Percentiles rank a stretch among this genome's conserved stretches.
phyloP scores from a whole-genome alignment of 106 monocot genomes.

The Dendrobium chrysotoxum region DNA sequence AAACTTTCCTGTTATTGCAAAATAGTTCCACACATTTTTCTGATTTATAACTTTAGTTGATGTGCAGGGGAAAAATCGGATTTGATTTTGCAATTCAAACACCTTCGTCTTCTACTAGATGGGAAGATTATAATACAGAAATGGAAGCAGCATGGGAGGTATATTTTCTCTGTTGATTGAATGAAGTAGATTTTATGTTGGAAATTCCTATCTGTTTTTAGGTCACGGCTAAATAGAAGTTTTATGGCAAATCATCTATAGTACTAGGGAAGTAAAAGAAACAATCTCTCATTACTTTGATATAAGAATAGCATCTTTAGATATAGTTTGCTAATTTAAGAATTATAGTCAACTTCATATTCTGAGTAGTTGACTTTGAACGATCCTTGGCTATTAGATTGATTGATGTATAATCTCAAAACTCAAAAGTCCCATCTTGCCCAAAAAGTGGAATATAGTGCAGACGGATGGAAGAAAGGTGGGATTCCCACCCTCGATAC shows the following conservation, averaged over 20 bases:
- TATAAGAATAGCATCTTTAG: neutral
- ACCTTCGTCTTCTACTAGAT: constrained; percentile 86
- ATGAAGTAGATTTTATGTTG: neutral
- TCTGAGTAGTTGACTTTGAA: neutral
- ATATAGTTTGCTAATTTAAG: neutral
- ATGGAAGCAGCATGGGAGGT: constrained; percentile 91
- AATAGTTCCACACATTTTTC: neutral
- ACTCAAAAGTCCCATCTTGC: neutral
- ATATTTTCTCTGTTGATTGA: neutral
- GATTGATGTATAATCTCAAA: neutral
- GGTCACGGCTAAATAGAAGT: neutral
- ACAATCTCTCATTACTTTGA: neutral
- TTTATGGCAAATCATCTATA: neutral
- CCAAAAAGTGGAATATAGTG: neutral
- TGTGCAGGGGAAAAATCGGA: constrained; percentile 70
- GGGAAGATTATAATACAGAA: constrained; percentile 79
- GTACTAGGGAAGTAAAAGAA: neutral
- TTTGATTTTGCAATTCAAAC: constrained; percentile 94
- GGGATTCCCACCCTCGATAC: no score
- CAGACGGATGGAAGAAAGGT: no score
- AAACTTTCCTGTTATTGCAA: neutral
- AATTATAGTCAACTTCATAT: neutral
- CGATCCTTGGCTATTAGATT: neutral
- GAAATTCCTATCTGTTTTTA: neutral
- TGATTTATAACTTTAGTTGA: constrained; percentile 10